Percentiles rank a stretch among this genome's conserved stretches.
Evolutionary conservation across 2,329 filamentous ascomycete species (phyloP).

Genomic region (Hirsutella rhossiliensis): DNA sequence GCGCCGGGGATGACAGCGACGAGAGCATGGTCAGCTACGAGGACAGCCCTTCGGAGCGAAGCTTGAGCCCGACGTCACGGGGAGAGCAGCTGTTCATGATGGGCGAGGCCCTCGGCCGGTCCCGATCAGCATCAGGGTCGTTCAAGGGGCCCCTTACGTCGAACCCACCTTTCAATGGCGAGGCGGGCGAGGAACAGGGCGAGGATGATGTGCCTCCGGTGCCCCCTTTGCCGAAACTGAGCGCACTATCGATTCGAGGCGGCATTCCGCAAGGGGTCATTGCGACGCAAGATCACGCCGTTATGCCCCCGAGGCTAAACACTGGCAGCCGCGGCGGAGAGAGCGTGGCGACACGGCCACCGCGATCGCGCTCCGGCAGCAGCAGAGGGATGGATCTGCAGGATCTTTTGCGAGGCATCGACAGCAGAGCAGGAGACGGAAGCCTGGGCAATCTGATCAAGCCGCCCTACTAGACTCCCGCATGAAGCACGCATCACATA

Average conservation of each 20-base stretch:
- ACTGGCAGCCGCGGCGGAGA: conserved; percentile 31
- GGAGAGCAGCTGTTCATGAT: conserved; percentile 18
- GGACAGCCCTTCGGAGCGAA: conserved; percentile 53
- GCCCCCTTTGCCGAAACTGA: conserved; percentile 36
- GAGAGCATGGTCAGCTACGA: conserved; percentile 66
- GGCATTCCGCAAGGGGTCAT: conserved; percentile 14
- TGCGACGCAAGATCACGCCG: conserved; percentile 23
- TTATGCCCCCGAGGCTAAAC: conserved; percentile 18
- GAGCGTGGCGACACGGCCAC: conserved; percentile 20
- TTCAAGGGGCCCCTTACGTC: conserved; percentile 29
- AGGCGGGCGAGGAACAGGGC: conserved; percentile 16
- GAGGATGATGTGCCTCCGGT: conserved; percentile 39
- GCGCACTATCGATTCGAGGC: conserved; percentile 16
- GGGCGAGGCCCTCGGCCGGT: conserved; percentile 15
- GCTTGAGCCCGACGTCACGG: conserved; percentile 35
- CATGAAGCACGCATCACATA: neutral
- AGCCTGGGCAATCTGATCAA: conserved; percentile 32
- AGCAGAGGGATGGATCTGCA: conserved; percentile 31
- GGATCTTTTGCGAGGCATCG: conserved; percentile 37
- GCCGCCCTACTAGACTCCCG: conserved; percentile 31
- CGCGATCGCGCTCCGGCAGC: conserved; percentile 19
- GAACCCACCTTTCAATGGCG: conserved; percentile 24
- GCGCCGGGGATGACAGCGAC: conserved; percentile 39
- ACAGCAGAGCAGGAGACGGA: conserved; percentile 33
- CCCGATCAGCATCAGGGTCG: conserved; percentile 18